Conservation (phyloP, 2,329 filamentous ascomycete species). For the Macroventuria anomochaeta region DNA sequence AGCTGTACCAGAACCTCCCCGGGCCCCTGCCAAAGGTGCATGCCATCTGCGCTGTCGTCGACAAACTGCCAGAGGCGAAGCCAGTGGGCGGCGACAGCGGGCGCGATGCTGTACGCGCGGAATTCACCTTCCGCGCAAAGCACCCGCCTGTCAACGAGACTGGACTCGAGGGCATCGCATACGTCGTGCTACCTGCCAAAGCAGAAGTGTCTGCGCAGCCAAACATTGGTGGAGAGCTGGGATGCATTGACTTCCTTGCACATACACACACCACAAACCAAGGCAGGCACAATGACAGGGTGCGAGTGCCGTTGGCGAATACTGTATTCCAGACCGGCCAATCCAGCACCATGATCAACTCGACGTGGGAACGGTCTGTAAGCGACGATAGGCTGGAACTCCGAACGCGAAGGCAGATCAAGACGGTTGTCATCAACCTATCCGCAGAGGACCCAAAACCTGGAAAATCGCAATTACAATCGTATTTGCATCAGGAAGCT, state of each 20-base stretch:
- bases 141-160: slow-evolving; percentile 27
- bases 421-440: slow-evolving; percentile 1
- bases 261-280: slow-evolving; percentile 5
- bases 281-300: slow-evolving; percentile 12
- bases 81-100: slow-evolving; percentile 2
- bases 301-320: slow-evolving; percentile 73
- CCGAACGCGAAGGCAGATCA: background rate
- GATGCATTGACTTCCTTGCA: slow-evolving; percentile 34
- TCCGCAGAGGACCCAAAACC: background rate
- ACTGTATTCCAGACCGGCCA: slow-evolving; percentile 77
- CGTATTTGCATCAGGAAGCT: slow-evolving; percentile 13
- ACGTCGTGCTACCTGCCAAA: slow-evolving; percentile 26
- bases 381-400: background rate
- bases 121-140: background rate
- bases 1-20: slow-evolving; percentile 21
- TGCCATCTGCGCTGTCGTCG: slow-evolving; percentile 46
- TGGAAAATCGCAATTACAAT: background rate
- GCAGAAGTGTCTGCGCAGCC: background rate
- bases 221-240: background rate
- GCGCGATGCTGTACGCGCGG: background rate
- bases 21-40: slow-evolving; percentile 13
- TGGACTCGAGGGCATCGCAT: slow-evolving; percentile 46
- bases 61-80: slow-evolving; percentile 41
- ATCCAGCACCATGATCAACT: slow-evolving; percentile 36
- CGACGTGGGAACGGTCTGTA: slow-evolving; percentile 30